Base-by-base conservation (phyloP, 805 yeast species). In the Metschnikowia peoriensis region DNA sequence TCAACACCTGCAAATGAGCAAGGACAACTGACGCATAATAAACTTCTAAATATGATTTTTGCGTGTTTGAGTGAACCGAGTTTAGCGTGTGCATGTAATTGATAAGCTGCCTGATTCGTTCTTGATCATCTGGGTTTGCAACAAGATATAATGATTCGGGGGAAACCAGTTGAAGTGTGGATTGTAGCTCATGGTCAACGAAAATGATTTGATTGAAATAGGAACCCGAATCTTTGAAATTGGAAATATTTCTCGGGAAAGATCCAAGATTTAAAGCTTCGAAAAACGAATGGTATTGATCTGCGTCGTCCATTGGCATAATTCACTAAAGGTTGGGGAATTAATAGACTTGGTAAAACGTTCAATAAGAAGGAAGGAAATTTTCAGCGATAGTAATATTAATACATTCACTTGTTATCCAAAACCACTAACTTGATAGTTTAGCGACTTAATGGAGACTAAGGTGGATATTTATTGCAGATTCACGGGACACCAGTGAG, bases 121-220 rank as follows among this genome's bases (percentile, higher is more conserved):
- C 66, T 15, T 46, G 51, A 1, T 60, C 56, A 6, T 61, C 38
- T 5, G 38, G 22, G 47, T 49, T 35, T 17, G 60, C 45, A 28
- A 44, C 11, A 43, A 34, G 50, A 42, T 49, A 41, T 35, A 58
- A 52, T 10, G 38, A 38, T 7, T 54, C 7, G 58, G 65, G n/a
- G 53, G 52, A 28, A 49, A 69, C 70, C 38, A 65, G 63, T 47
- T 64, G 66, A 38, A 73, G 60, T 6, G 68, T 55, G 6, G 65
- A 50, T 49, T 70, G 76, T 43, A 73, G 61, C 57, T 72, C 72
- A 59, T 70, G 68, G 54, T 75, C 79, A 37, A 72, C 58, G 47
- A 66, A 73, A 7, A 69, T 58, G 28, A 72, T 56, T 50, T 67
- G 76, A 47, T 67, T 66, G 53, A 75, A 63, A 43, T 64, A 66